Evolutionary conservation across 2,329 filamentous ascomycete genomes (phyloP).

Genomic region (Colletotrichum tropicicola): DNA sequence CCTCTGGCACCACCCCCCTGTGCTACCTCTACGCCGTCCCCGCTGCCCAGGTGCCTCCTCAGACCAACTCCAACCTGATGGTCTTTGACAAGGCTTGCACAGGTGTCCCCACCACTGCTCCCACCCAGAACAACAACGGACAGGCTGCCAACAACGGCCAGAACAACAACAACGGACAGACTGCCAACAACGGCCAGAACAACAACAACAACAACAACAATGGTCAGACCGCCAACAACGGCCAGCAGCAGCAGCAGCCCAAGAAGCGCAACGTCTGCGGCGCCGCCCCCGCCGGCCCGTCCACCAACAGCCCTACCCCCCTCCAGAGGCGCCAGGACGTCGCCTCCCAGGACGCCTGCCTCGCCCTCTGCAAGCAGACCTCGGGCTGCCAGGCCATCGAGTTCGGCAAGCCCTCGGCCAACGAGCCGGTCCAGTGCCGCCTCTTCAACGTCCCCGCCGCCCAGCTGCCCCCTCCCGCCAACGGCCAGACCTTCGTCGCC

Average conservation of each 20-base stretch:
- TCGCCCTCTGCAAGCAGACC: conserved; percentile 23
- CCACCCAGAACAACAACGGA: conserved; percentile 1
- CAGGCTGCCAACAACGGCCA: background rate
- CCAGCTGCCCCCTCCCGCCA: conserved; percentile 18
- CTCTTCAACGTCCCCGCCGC: conserved; percentile 21
- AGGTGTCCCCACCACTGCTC: conserved; percentile 1
- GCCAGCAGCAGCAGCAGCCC: background rate
- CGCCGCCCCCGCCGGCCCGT: conserved; percentile 19
- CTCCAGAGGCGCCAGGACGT: conserved; percentile 9
- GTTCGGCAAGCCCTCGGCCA: conserved; percentile 34
- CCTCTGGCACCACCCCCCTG: background rate
- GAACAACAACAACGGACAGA: background rate
- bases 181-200: background rate
- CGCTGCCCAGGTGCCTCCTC: conserved; percentile 8
- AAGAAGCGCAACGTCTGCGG: conserved; percentile 25
- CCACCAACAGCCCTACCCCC: conserved; percentile 4
- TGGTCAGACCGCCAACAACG: background rate
- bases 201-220: background rate
- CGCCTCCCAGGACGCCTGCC: conserved; percentile 21
- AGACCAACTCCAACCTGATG: conserved; percentile 15
- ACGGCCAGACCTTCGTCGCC: conserved; percentile 21
- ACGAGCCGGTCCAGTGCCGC: conserved; percentile 16
- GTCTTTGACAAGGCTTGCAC: conserved; percentile 22
- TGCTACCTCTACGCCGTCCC: conserved; percentile 22
- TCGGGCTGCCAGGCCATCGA: conserved; percentile 38